phyloP scores from a whole-genome alignment of 331 rosid species.

The Pyracantha coccinea region DNA sequence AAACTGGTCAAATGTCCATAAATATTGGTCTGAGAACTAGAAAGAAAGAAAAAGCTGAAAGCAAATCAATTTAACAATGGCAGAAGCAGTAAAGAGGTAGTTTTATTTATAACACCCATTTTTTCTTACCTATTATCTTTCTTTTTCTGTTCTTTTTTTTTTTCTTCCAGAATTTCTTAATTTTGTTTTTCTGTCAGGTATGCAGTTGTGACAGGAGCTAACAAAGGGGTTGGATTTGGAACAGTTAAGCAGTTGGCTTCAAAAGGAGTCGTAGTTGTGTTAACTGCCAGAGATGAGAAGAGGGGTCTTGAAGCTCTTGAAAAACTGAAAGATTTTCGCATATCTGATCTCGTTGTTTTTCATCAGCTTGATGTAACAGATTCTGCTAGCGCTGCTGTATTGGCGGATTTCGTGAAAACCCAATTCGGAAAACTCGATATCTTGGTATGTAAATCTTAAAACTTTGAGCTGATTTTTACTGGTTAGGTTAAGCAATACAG shows the following conservation, averaged over 20 bases:
- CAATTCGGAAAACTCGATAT: slow-evolving; percentile 51
- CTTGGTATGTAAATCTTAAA: slow-evolving; percentile 20
- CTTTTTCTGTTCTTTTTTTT: no score
- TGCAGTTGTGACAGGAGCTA: background rate
- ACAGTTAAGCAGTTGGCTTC: background rate
- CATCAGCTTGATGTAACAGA: slow-evolving; percentile 66
- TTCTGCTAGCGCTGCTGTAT: slow-evolving; percentile 30
- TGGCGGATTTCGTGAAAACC: slow-evolving; percentile 34
- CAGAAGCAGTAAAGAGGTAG: slow-evolving; percentile 37
- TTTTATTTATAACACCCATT: background rate
- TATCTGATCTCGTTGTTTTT: slow-evolving; percentile 34
- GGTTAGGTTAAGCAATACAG: background rate
- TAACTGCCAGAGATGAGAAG: slow-evolving; percentile 21
- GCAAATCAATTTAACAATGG: background rate
- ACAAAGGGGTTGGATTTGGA: background rate
- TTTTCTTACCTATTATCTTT: no score
- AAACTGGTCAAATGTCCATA: no score
- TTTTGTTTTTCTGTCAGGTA: background rate
- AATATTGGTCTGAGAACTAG: background rate
- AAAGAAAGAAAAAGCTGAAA: background rate
- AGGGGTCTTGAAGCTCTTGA: slow-evolving; percentile 22
- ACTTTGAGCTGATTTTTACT: background rate
- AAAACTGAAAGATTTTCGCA: slow-evolving; percentile 3
- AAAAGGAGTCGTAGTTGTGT: background rate
- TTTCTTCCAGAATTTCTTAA: background rate